Percentiles rank a stretch among this genome's conserved stretches.
phyloP scores from a whole-genome alignment of 2,329 filamentous ascomycete species.

The Anisogramma anomala region DNA sequence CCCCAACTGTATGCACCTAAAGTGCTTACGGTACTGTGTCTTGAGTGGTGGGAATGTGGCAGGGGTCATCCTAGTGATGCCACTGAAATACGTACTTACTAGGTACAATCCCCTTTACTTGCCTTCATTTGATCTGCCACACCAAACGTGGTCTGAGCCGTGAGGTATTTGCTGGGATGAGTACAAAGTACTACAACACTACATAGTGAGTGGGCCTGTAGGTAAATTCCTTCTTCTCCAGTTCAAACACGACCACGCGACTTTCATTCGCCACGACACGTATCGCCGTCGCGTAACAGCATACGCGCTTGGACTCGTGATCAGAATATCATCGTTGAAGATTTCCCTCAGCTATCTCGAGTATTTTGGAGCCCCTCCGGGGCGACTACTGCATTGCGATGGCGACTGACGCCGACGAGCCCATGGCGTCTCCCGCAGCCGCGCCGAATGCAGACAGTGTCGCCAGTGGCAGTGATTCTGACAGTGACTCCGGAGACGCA shows the following conservation, averaged over 20 bases:
- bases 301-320: background rate
- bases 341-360: background rate
- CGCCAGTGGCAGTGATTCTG: conserved; percentile 27
- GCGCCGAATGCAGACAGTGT: conserved; percentile 25
- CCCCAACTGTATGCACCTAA: no score
- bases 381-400: conserved; percentile 12
- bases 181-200: no score
- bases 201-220: no score
- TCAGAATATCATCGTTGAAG: background rate
- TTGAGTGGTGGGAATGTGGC: no score
- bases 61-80: no score
- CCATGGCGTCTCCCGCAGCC: conserved; percentile 19
- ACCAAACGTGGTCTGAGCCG: no score
- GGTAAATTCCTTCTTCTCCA: no score
- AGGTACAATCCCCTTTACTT: no score
- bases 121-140: no score
- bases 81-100: no score
- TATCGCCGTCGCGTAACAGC: background rate
- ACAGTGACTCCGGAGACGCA: conserved; percentile 18
- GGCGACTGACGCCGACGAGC: conserved; percentile 17
- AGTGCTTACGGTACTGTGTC: no score
- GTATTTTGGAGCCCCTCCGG: background rate
- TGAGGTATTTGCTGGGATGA: no score
- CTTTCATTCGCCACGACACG: background rate
- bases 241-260: conserved; percentile 2